phyloP scores from a whole-genome alignment of 148 eudicot genomes.

The Chenopodium album region DNA sequence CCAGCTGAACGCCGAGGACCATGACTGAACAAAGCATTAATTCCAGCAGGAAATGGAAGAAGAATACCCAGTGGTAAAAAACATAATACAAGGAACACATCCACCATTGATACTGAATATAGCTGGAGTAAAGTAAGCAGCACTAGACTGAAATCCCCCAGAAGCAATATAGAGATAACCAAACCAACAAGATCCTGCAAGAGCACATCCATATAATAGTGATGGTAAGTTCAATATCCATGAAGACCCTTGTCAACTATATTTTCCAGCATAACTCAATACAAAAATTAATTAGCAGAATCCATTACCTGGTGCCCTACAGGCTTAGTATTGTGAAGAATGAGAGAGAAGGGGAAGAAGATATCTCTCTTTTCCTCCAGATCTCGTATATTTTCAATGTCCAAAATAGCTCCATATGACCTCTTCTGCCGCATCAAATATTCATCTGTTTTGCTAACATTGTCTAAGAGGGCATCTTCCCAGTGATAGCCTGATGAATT shows the following conservation, averaged over 20 bases:
- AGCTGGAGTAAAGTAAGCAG: slow-evolving; percentile 95
- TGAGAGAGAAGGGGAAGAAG: slow-evolving; percentile 70
- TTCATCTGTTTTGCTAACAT: slow-evolving; percentile 35
- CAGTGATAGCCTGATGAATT: slow-evolving; percentile 33
- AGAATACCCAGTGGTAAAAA: slow-evolving; percentile 87
- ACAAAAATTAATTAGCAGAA: slow-evolving; percentile 2
- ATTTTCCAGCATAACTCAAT: background rate
- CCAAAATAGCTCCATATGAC: slow-evolving; percentile 59
- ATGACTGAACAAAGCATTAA: slow-evolving; percentile 95
- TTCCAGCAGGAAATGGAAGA: slow-evolving; percentile 97
- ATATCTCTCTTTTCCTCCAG: slow-evolving; percentile 73
- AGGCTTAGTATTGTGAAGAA: slow-evolving; percentile 88
- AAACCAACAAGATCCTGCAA: slow-evolving; percentile 99
- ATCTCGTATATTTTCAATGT: slow-evolving; percentile 54
- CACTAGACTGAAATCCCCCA: slow-evolving; percentile 93
- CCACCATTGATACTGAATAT: slow-evolving; percentile 79
- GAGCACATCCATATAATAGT: slow-evolving; percentile 6
- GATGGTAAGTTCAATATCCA: background rate
- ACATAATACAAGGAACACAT: slow-evolving; percentile 69
- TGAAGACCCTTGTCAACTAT: background rate
- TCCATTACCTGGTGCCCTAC: slow-evolving; percentile 90
- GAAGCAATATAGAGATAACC: slow-evolving; percentile 83
- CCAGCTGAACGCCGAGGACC: slow-evolving; percentile 98
- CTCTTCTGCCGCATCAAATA: slow-evolving; percentile 44
- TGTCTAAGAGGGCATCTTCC: slow-evolving; percentile 47